These are phyloP conservation scores for Saturnispora halmiae DNA, from an alignment of 805 yeast species.

Conservation along the genomic window DNA sequence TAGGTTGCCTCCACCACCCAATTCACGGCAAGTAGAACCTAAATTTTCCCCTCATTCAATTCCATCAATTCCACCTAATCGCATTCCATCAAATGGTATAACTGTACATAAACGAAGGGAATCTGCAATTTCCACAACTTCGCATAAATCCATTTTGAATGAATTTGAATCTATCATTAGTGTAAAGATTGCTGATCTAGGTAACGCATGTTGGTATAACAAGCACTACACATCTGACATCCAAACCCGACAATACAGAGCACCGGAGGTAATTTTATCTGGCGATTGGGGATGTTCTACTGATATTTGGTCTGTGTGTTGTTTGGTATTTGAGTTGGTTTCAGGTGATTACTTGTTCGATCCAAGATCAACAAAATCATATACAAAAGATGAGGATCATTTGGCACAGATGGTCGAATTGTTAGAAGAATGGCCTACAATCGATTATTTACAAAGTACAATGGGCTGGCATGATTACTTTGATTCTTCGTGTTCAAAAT, in stretches of 20 bases:
- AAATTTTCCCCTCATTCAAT: too few relatives aligned
- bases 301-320: constrained; percentile 53
- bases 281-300: constrained; percentile 55
- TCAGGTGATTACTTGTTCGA: constrained; percentile 57
- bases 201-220: constrained; percentile 58
- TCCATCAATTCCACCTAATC: too few relatives aligned
- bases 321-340: constrained; percentile 48
- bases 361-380: constrained; percentile 43
- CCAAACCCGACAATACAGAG: constrained; percentile 58
- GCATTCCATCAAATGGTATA: too few relatives aligned
- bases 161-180: constrained; percentile 29
- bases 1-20: neutral
- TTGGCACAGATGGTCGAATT: constrained; percentile 54
- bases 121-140: constrained; percentile 24
- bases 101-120: constrained; percentile 23
- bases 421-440: constrained; percentile 29
- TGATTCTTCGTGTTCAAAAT: constrained; percentile 26
- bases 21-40: too few relatives aligned
- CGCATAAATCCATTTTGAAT: constrained; percentile 14
- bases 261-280: constrained; percentile 55
- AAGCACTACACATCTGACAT: constrained; percentile 60
- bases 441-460: constrained; percentile 34
- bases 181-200: constrained; percentile 60
- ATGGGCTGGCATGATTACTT: constrained; percentile 34
- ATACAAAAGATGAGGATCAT: constrained; percentile 51